Evolutionary conservation across 2,329 filamentous ascomycete genomes (phyloP), one percentile per base, ranked within the genome.

Genomic region (Teratosphaeria nubilosa): DNA sequence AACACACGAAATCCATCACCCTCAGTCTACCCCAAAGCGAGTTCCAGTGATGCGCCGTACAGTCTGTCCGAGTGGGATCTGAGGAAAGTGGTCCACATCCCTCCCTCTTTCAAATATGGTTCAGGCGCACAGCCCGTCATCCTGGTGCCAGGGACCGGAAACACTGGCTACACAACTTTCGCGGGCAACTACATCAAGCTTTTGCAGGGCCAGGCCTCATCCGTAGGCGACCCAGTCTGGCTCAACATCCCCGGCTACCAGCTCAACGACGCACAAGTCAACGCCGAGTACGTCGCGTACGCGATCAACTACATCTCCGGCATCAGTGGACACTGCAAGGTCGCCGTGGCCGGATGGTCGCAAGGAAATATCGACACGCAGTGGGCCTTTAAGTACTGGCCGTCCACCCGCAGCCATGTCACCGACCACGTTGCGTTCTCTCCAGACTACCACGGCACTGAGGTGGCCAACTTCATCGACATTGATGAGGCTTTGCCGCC

Each of bases 331-430:
- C 66, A 70, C 24, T 62, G 66, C 16, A 72, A 76, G 22, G 69
- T 80, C 6, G 70, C 73, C 20, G 70, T 82, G 22, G 68, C 83
- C n/a, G 74, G 73, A 14, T 84, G 78, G 79, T 82, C 79, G 0
- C 80, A 84, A 68, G 81, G 81, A 16, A 77, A 76, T 53, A 69
- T 84, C 1, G 71, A 80, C 59, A 72, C 76, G 0, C 82, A 84
- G 65, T 84, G 81, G 82, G 79, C 77, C 0, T 71, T 81, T 61
- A 82, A 82, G 62, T 83, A 81, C 71, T 83, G 78, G 78, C 79
- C 79, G 0, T 79, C 76, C 1, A 79, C 77, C 1, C 74, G 76
- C 3, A 62, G 60, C 2, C 68, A 71, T 0, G 74, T 78, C 1
- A 72, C 72, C n/a, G 77, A 83, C 65, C 77, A 81, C 65, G 73